phyloP scores from a whole-genome alignment of 2,329 filamentous ascomycete genomes.

The Claviceps digitariae region DNA sequence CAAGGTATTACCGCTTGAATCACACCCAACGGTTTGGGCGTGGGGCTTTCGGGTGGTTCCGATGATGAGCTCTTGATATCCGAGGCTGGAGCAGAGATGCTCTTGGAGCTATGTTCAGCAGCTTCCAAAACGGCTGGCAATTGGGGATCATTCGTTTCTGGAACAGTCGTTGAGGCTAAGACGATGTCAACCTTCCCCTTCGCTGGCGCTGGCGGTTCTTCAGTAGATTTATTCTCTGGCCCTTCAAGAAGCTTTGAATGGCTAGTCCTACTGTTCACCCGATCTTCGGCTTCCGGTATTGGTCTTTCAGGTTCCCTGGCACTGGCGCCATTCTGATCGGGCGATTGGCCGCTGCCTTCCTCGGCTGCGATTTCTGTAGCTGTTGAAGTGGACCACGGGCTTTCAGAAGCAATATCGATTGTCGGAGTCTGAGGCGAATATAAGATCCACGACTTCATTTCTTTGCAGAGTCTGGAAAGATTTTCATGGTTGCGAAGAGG shows the following conservation, averaged over 20 bases:
- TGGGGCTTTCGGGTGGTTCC: background rate
- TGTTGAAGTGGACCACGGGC: background rate
- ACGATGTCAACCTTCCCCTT: background rate
- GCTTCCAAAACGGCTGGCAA: background rate
- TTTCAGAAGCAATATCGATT: background rate
- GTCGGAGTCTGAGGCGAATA: background rate
- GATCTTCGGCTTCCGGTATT: background rate
- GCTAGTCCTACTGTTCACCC: too few relatives aligned
- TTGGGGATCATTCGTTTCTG: background rate
- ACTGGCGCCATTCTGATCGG: background rate
- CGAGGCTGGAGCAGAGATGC: background rate
- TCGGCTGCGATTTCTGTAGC: background rate
- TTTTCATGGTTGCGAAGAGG: background rate
- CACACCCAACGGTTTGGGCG: background rate
- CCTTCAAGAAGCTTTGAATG: background rate
- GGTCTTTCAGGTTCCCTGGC: background rate
- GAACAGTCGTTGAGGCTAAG: background rate
- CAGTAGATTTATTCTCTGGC: background rate
- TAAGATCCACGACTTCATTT: slow-evolving; percentile 4
- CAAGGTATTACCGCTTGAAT: background rate
- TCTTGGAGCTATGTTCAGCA: background rate
- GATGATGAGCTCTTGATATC: background rate
- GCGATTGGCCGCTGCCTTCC: background rate
- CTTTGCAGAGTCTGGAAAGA: slow-evolving; percentile 2
- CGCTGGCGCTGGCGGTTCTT: background rate